Base-by-base conservation (phyloP, 192 early-diverging fungal species). In the Umbelopsis ramanniana region DNA sequence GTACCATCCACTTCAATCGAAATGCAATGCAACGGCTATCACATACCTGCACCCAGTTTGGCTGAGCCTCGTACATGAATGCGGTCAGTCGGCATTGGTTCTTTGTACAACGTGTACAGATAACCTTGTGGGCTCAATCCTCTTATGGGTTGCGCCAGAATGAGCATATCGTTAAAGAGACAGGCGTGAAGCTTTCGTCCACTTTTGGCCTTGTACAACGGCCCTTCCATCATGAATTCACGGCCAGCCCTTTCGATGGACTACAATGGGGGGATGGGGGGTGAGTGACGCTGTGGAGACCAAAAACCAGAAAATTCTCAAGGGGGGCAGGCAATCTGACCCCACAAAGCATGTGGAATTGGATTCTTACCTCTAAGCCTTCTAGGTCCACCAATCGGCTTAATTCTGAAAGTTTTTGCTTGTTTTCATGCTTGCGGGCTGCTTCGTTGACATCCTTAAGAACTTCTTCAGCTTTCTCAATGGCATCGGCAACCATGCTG, bases 361-460 rank as follows among this genome's bases (percentile, higher is more conserved):
- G 26, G 10, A 14, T 21, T 21, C 63, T 47, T 82, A 85, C 86
- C 70, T 80, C 87, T 29, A 80, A 71, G 7, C 75, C 77, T 23
- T 86, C 83, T 50, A 89, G 76, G 57, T 94, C 91, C 47, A 95
- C 46, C 40, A 84, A 80, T 46, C 81, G 72, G 24, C 77, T 69
- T 21, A 89, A 84, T 43, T 91, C 88, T 45, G 87, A 81, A 35
- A 93, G 75, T 45, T 82, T 86, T 69, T 84, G 80, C 23, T 81
- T 67, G 46, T 80, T 85, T 40, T 88, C 81, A 69, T 86, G 85
- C 45, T 84, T 75, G 71, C 91, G 72, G 85, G 91, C 86, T 89
- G 94, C 74, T 85, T 92, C 96, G 81, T 99, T 98, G 6, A 93
- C 92, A 35, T 95, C 88, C 45, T 86, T 86, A 6, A 96, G 88